A percentile compares a stretch with the other conserved stretches of the same genome.
These are phyloP conservation scores for Westerdykella aurantiaca DNA, from an alignment of 2,329 filamentous ascomycete species.

Conservation along the genomic window DNA sequence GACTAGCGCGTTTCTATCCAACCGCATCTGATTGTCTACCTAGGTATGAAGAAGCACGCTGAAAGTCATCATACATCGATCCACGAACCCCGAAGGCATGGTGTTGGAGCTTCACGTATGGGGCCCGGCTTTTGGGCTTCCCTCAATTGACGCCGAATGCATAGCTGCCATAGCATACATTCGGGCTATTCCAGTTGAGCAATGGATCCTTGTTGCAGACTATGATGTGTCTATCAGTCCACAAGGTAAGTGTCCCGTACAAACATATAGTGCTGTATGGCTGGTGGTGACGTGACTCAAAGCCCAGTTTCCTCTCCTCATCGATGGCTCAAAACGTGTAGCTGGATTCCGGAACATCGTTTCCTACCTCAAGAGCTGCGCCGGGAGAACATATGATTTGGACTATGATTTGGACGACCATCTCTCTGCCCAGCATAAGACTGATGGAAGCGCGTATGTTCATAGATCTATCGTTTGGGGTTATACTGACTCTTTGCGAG, in stretches of 20 bases:
- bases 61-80: too few species aligned
- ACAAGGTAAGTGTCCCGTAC: slow-evolving; percentile 40
- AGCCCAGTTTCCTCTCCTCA: slow-evolving; percentile 55
- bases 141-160: slow-evolving; percentile 88
- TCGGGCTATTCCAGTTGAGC: slow-evolving; percentile 52
- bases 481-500: slow-evolving; percentile 10
- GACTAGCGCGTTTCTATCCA: too few species aligned
- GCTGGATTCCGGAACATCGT: slow-evolving; percentile 59
- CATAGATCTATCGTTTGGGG: not conserved
- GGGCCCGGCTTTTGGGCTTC: slow-evolving; percentile 80
- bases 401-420: slow-evolving; percentile 27
- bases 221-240: slow-evolving; percentile 65
- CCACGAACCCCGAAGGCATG: slow-evolving; percentile 29
- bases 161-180: slow-evolving; percentile 77
- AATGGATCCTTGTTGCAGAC: slow-evolving; percentile 37
- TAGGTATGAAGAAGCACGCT: too few species aligned
- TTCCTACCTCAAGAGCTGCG: slow-evolving; percentile 45
- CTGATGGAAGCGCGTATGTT: slow-evolving; percentile 40
- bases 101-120: slow-evolving; percentile 77
- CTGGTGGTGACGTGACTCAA: not conserved
- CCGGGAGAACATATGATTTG: slow-evolving; percentile 20
- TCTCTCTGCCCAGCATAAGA: slow-evolving; percentile 27
- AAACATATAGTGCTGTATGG: not conserved
- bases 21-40: too few species aligned
- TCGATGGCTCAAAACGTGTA: slow-evolving; percentile 51